phyloP scores from a whole-genome alignment of 108 stramenopile species.

The Nitzschia sp. region DNA sequence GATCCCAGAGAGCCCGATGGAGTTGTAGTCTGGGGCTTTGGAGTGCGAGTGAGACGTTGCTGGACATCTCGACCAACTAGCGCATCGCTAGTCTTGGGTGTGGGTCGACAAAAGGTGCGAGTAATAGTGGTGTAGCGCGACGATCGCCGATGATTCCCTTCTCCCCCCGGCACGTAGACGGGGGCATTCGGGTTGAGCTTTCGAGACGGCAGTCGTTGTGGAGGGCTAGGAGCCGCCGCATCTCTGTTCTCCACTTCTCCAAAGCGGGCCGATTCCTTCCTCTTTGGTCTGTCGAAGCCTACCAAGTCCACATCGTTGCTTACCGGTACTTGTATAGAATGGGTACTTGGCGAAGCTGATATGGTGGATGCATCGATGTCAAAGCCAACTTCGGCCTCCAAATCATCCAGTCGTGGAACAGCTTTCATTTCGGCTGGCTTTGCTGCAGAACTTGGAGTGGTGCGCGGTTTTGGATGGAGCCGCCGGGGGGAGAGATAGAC shows the following conservation, averaged over 20 bases:
- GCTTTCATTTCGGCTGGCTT: too few species aligned
- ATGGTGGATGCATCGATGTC: background rate
- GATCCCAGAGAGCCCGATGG: too few species aligned
- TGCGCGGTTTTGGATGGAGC: too few species aligned
- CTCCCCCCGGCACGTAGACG: background rate
- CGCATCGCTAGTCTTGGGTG: background rate
- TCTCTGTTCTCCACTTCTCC: background rate
- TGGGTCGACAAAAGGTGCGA: background rate
- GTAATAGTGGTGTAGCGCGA: background rate
- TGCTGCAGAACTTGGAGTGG: too few species aligned
- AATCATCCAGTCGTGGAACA: background rate
- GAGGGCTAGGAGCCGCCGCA: background rate
- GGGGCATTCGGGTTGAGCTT: background rate
- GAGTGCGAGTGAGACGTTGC: background rate
- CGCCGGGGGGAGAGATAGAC: too few species aligned
- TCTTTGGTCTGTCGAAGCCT: background rate
- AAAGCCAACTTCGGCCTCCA: background rate
- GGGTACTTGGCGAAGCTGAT: background rate
- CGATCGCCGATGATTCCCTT: background rate
- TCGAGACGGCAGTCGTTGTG: background rate
- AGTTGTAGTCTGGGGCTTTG: background rate
- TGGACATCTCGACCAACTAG: background rate
- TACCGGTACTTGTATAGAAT: too few species aligned
- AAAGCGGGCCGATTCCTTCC: background rate
- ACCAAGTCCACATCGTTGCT: background rate